Percentiles rank a stretch among this genome's conserved stretches.
phyloP scores from a whole-genome alignment of 2,329 filamentous ascomycete genomes.

The Colletotrichum coccodes region DNA sequence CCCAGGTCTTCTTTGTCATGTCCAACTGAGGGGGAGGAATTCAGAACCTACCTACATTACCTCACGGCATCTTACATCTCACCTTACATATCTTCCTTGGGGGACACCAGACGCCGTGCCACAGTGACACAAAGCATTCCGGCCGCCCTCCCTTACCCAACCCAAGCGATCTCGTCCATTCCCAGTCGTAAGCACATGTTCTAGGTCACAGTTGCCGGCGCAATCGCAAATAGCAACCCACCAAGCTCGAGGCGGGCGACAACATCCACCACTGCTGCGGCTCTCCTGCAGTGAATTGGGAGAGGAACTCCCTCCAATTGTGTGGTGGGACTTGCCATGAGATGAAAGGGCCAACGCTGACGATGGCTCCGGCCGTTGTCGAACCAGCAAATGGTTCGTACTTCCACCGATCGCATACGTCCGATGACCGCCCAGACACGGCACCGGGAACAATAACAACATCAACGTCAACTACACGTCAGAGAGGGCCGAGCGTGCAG shows the following conservation, averaged over 20 bases:
- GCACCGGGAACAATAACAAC: slow-evolving; percentile 4
- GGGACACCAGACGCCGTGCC: slow-evolving; percentile 25
- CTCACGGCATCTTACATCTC: slow-evolving; percentile 10
- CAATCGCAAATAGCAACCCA: slow-evolving; percentile 10
- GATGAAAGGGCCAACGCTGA: slow-evolving; percentile 48
- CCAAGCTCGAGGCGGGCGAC: background rate
- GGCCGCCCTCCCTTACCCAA: slow-evolving; percentile 24
- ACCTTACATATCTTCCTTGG: background rate
- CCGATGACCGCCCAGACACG: slow-evolving; percentile 39
- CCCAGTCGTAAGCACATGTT: slow-evolving; percentile 9
- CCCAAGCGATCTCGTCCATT: slow-evolving; percentile 5
- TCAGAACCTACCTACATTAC: slow-evolving; percentile 12
- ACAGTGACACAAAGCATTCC: slow-evolving; percentile 33
- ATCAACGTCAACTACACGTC: background rate
- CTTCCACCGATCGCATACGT: slow-evolving; percentile 48
- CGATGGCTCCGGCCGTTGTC: slow-evolving; percentile 50
- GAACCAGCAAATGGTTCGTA: slow-evolving; percentile 37
- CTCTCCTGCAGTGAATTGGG: slow-evolving; percentile 11
- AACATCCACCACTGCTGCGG: slow-evolving; percentile 9
- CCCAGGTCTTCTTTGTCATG: slow-evolving; percentile 12
- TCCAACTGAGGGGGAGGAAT: slow-evolving; percentile 7
- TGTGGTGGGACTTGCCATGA: slow-evolving; percentile 39
- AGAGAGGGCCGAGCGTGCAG: slow-evolving; percentile 37
- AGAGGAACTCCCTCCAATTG: background rate
- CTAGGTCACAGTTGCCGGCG: slow-evolving; percentile 10